phyloP scores from a whole-genome alignment of 2,329 filamentous ascomycete species.

The Clonostachys rhizophaga region DNA sequence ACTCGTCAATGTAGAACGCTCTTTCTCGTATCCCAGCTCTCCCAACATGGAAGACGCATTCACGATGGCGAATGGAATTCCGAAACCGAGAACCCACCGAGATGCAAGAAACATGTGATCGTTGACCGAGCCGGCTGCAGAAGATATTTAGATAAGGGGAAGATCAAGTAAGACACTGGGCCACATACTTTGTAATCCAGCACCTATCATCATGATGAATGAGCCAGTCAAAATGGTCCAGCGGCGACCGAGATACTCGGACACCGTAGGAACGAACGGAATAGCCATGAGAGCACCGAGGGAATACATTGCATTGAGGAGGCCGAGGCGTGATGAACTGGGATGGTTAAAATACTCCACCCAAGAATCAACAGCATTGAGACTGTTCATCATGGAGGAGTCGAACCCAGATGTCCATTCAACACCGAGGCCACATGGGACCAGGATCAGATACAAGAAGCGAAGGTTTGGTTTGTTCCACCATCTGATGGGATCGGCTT shows the following conservation, averaged over 20 bases:
- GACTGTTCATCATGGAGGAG: conserved; percentile 36
- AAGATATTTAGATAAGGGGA: too few relatives aligned
- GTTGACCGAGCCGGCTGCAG: conserved; percentile 8
- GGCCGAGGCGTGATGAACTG: conserved; percentile 26
- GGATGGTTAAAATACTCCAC: conserved; percentile 31
- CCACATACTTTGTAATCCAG: conserved; percentile 3
- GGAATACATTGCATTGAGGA: conserved; percentile 35
- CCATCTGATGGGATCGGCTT: conserved; percentile 26
- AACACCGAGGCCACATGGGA: conserved; percentile 32
- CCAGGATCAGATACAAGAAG: conserved; percentile 29
- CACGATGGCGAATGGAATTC: conserved; percentile 24
- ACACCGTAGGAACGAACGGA: conserved; percentile 29
- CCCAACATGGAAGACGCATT: conserved; percentile 24
- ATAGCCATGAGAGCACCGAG: conserved; percentile 35
- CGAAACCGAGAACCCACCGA: conserved; percentile 23
- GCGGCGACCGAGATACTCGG: conserved; percentile 30
- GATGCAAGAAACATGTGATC: conserved; percentile 23
- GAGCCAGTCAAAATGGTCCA: conserved; percentile 24
- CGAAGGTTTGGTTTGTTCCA: conserved; percentile 32
- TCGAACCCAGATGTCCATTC: conserved; percentile 38
- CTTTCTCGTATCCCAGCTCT: conserved; percentile 21
- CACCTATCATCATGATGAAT: conserved; percentile 8
- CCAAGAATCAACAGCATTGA: conserved; percentile 33
- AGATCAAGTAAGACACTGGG: too few relatives aligned
- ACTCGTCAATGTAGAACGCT: conserved; percentile 5